Conservation (phyloP, 140 eudicot species). For the Oenanthe javanica region DNA sequence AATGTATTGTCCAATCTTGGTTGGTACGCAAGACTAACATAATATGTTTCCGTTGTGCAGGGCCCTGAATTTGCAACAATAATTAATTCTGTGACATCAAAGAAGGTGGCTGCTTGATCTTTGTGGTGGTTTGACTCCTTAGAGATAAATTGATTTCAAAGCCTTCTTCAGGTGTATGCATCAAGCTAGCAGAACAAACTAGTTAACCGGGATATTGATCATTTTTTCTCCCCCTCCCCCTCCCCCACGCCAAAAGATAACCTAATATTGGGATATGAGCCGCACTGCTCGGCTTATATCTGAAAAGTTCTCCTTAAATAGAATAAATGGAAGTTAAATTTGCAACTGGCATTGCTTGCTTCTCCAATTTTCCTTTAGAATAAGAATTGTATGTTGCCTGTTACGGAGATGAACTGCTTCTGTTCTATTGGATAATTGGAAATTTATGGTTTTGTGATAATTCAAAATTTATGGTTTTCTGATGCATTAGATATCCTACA, state of each 20-base stretch:
- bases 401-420: background rate
- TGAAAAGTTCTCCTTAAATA: background rate
- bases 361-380: background rate
- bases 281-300: background rate
- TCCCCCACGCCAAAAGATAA: background rate
- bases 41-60: constrained; percentile 25
- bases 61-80: constrained; percentile 94
- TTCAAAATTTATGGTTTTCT: too few relatives aligned
- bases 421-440: background rate
- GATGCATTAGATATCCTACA: background rate
- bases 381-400: background rate
- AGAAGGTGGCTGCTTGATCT: constrained; percentile 91
- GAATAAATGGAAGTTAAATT: constrained; percentile 1
- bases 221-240: background rate
- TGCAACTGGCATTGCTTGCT: background rate
- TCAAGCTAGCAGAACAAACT: background rate
- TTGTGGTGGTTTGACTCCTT: constrained; percentile 13
- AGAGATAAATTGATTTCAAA: constrained; percentile 23
- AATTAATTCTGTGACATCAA: constrained; percentile 78
- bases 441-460: background rate
- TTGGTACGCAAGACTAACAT: background rate
- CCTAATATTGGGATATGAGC: background rate
- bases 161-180: constrained; percentile 7
- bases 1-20: background rate
- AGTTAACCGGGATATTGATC: background rate